phyloP scores from a whole-genome alignment of 371 early-diverging fungal species.

The Rhizopus delemar region DNA sequence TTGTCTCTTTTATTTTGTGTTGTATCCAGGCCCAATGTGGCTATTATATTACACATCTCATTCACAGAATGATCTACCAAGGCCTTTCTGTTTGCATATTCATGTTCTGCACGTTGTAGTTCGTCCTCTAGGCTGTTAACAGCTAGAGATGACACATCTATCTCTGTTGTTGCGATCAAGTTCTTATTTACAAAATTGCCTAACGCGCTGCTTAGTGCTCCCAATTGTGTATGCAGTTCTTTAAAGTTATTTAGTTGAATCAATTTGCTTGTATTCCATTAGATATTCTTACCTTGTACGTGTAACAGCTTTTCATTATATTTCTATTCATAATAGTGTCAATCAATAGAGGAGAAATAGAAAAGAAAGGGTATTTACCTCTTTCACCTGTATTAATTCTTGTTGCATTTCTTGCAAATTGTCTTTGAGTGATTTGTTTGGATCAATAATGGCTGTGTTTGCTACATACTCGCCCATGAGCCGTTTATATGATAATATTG shows the following conservation, averaged over 20 bases:
- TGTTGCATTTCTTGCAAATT: constrained; percentile 17
- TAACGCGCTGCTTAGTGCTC: constrained; percentile 15
- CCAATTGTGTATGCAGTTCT: constrained; percentile 29
- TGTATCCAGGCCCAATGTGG: constrained; percentile 18
- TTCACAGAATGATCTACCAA: constrained; percentile 17
- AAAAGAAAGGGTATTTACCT: constrained; percentile 5
- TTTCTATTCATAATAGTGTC: constrained; percentile 7
- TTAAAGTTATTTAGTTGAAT: not conserved
- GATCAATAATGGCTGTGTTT: constrained; percentile 8
- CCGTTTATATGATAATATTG: constrained; percentile 16
- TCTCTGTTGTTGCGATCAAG: constrained; percentile 22
- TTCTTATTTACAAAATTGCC: constrained; percentile 34
- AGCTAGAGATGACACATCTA: constrained; percentile 42
- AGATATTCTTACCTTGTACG: constrained; percentile 21
- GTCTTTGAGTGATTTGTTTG: constrained; percentile 7
- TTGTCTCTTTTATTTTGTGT: constrained; percentile 25
- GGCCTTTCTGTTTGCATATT: constrained; percentile 27
- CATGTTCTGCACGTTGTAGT: constrained; percentile 36
- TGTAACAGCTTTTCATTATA: constrained; percentile 17
- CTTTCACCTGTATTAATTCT: constrained; percentile 14
- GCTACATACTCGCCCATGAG: constrained; percentile 28
- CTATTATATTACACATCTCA: constrained; percentile 17
- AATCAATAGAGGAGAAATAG: not conserved
- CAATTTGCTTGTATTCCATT: not conserved
- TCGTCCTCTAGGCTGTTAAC: constrained; percentile 43